Evolutionary conservation across 805 yeast genomes (phyloP).

Genomic region (Hanseniaspora taiwanica): DNA sequence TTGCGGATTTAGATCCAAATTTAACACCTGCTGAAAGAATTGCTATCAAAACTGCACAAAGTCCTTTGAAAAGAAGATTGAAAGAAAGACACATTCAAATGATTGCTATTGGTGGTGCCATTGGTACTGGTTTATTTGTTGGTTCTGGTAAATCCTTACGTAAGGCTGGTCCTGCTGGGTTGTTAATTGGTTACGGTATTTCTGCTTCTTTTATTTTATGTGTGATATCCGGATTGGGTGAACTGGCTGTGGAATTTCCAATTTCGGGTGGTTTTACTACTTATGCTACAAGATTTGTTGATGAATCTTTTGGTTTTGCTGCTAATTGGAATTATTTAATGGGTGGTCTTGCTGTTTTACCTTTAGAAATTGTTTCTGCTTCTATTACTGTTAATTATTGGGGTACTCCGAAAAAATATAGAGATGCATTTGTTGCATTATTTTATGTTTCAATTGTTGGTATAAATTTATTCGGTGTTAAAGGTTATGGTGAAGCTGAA

Average conservation of each 20-base stretch:
- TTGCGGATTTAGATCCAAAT: slow-evolving; percentile 26
- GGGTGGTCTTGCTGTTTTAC: slow-evolving; percentile 38
- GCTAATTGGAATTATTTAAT: slow-evolving; percentile 43
- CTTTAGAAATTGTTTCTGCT: slow-evolving; percentile 40
- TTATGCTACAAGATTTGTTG: slow-evolving; percentile 44
- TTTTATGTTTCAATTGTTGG: slow-evolving; percentile 34
- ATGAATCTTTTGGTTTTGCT: slow-evolving; percentile 50
- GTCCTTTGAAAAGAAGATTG: slow-evolving; percentile 43
- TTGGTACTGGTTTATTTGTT: slow-evolving; percentile 65
- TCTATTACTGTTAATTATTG: slow-evolving; percentile 40
- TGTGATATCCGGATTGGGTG: slow-evolving; percentile 50
- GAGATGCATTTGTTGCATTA: slow-evolving; percentile 35
- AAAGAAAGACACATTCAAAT: slow-evolving; percentile 45
- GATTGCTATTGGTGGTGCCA: slow-evolving; percentile 60
- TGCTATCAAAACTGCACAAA: slow-evolving; percentile 32
- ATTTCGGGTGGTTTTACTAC: slow-evolving; percentile 52
- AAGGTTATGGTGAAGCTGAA: slow-evolving; percentile 42
- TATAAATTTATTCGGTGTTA: slow-evolving; percentile 42
- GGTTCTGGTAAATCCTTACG: slow-evolving; percentile 52
- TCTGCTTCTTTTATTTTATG: slow-evolving; percentile 45
- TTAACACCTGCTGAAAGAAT: slow-evolving; percentile 33
- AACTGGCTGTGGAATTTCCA: slow-evolving; percentile 46
- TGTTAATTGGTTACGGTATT: slow-evolving; percentile 41
- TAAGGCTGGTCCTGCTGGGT: slow-evolving; percentile 56
- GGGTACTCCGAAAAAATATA: slow-evolving; percentile 32